Evolutionary conservation across 192 early-diverging fungal genomes (phyloP).

Genomic region (Coemansia sp.): DNA sequence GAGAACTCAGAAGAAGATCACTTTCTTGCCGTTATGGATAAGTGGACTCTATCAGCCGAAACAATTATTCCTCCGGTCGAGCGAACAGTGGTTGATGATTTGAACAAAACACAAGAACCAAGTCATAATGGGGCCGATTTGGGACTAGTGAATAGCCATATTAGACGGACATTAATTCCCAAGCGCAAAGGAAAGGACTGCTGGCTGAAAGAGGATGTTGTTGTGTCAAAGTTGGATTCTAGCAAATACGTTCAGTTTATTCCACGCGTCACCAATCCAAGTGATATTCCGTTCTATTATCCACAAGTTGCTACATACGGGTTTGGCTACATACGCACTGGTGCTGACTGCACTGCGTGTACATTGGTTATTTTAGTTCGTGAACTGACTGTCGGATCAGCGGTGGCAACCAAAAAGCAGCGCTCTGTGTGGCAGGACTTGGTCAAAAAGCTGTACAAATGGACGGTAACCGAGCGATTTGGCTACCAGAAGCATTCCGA

Average conservation of each 20-base stretch:
- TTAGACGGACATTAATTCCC: constrained; percentile 35
- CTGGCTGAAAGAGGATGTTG: constrained; percentile 33
- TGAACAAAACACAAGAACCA: no score
- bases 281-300: constrained; percentile 53
- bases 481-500: constrained; percentile 71
- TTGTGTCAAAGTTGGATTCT: constrained; percentile 10
- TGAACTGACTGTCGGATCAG: constrained; percentile 16
- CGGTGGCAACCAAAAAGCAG: constrained; percentile 55
- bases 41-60: constrained; percentile 63
- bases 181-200: constrained; percentile 50
- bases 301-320: constrained; percentile 41
- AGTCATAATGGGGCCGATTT: neutral
- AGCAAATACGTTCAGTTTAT: constrained; percentile 33
- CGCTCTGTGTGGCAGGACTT: constrained; percentile 61
- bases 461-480: constrained; percentile 68
- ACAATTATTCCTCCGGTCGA: constrained; percentile 63
- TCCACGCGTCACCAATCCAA: constrained; percentile 14
- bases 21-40: constrained; percentile 50
- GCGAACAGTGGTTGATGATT: constrained; percentile 43
- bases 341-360: neutral
- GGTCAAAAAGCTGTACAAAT: constrained; percentile 68
- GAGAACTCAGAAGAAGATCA: constrained; percentile 32
- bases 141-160: constrained; percentile 6
- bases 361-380: constrained; percentile 24
- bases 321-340: constrained; percentile 25